A percentile compares a stretch with the other conserved stretches of the same genome.
Conservation (phyloP, 352 stramenopile species). For the Globisporangium nodosum region DNA sequence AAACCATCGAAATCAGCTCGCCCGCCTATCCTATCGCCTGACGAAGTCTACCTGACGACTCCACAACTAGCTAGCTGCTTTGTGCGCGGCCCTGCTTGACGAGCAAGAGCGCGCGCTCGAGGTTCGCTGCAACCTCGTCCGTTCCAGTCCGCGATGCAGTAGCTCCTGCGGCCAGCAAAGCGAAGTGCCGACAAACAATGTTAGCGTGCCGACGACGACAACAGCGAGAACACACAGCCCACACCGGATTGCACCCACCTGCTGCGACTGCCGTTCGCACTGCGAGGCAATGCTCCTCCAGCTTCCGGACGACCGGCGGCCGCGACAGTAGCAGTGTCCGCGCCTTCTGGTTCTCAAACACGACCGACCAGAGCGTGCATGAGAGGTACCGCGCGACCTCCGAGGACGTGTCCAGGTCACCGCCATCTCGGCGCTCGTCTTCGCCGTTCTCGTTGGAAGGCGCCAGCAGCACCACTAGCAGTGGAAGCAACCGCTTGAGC, state of each 20-base stretch:
- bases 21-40: too few relatives aligned
- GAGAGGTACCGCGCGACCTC: conserved; percentile 16
- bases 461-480: not conserved
- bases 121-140: conserved; percentile 5
- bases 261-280: not conserved
- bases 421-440: not conserved
- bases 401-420: not conserved
- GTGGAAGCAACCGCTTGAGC: conserved; percentile 17
- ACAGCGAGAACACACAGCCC: too few relatives aligned
- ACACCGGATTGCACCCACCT: not conserved
- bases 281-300: conserved; percentile 29
- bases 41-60: not conserved
- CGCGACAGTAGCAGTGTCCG: conserved; percentile 31
- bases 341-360: conserved; percentile 66
- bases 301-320: conserved; percentile 20
- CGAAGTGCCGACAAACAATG: too few relatives aligned
- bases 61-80: not conserved
- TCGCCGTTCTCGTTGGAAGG: not conserved
- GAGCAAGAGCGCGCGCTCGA: conserved; percentile 9
- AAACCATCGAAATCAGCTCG: too few relatives aligned
- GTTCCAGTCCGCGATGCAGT: not conserved
- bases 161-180: too few relatives aligned
- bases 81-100: conserved; percentile 1
- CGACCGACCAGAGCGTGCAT: conserved; percentile 40
- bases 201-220: too few relatives aligned